phyloP scores from a whole-genome alignment of 768 basidiomycete genomes.

The Chalciporus chontae region DNA sequence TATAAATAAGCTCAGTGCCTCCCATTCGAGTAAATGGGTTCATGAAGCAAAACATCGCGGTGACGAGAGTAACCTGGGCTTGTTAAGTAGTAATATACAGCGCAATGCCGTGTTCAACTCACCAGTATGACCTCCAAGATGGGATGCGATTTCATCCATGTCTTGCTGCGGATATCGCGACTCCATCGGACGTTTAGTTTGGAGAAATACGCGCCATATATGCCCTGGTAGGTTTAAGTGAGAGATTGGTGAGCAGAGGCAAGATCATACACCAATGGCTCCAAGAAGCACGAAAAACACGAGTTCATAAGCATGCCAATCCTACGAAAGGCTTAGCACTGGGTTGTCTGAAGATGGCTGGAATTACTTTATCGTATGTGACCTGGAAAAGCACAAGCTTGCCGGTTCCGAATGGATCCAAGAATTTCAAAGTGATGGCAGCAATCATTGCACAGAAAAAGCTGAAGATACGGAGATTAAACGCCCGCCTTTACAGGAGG shows the following conservation, averaged over 20 bases:
- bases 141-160: slow-evolving; percentile 78
- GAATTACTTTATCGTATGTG: slow-evolving; percentile 72
- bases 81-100: slow-evolving; percentile 11
- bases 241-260: slow-evolving; percentile 1
- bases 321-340: slow-evolving; percentile 41
- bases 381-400: slow-evolving; percentile 93
- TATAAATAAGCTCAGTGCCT: slow-evolving; percentile 92
- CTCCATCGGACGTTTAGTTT: slow-evolving; percentile 90
- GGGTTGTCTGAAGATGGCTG: background rate
- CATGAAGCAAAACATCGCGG: slow-evolving; percentile 74
- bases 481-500: background rate
- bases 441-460: slow-evolving; percentile 99
- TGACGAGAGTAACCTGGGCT: slow-evolving; percentile 69
- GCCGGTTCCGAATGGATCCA: slow-evolving; percentile 94
- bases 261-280: slow-evolving; percentile 72
- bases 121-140: slow-evolving; percentile 81
- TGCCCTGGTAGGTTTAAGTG: slow-evolving; percentile 43
- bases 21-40: slow-evolving; percentile 93
- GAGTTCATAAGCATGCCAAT: slow-evolving; percentile 92
- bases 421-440: slow-evolving; percentile 86
- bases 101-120: slow-evolving; percentile 22
- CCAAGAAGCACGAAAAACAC: slow-evolving; percentile 83
- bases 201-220: slow-evolving; percentile 93
- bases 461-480: slow-evolving; percentile 40
- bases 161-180: slow-evolving; percentile 74